Evolutionary conservation across 1,284 basidiomycete species (phyloP), one percentile per base, ranked within the genome.

Genomic region (Microbotryum lychnidis-dioicae): DNA sequence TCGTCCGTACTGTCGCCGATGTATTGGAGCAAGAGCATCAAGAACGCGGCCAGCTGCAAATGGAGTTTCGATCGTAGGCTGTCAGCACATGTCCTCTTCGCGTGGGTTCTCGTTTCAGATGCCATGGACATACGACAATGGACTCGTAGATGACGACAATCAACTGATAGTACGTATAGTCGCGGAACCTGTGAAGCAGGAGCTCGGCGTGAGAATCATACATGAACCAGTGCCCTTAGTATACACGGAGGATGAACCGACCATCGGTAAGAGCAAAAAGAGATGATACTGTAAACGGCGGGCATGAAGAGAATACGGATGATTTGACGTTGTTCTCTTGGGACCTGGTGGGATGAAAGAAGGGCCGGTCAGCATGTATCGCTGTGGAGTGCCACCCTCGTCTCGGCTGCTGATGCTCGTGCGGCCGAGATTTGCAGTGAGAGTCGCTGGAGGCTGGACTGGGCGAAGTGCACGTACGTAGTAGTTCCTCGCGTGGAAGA

Each of bases 221-320:
- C 37, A 12, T 4, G 18, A 16, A 18, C 14, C 12, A 42, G 37
- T 14, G 31, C 31, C 37, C 14, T 16, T 4, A 42, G 16, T 42
- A 16, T 42, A 16, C 37, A 14, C 37, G 37, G 37, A 31, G 37
- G 14, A 12, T 42, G 37, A 18, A 42, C 37, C 16, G 37, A 42
- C 77, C 78, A 92, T 6, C 90, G 82, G 71, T 89, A 93, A 25
- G 87, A 89, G 71, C 90, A 83, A 80, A 91, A 92, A 1, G 88
- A 89, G 61, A 92, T 83, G 71, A 92, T 77, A n/a, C 27, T 56
- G 25, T 62, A 62, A 12, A 62, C 61, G 12, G 61, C 61, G 8
- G 61, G 61, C 61, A 62, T 62, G 29, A 50, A 31, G 18, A 62
- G 16, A 21, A 62, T 62, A 23, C 61, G 51, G n/a, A 21, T 46